Base-by-base conservation (phyloP, 345 rosid genomes). In the Eucalyptus pauciflora region DNA sequence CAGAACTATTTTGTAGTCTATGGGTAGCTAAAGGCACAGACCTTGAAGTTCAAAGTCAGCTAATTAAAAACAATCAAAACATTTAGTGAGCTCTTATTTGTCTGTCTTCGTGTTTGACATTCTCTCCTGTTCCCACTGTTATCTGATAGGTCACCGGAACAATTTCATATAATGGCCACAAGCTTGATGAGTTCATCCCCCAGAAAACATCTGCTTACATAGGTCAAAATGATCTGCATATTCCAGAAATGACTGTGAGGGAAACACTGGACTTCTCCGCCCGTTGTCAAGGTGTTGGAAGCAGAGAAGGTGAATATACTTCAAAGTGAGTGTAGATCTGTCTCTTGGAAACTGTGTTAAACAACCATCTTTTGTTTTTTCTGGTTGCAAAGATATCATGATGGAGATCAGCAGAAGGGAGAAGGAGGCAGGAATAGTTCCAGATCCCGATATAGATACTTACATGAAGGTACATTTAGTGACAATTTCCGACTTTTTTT, bases 401-500 rank as follows among this genome's bases (percentile, higher is more conserved):
- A 64, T 86, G 90, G 94, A 94, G 88, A 90, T 93, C 29, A 90
- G 90, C 52, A 93, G 89, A 88, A 92, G 93, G 60, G 96, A 94
- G 91, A 94, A 91, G 86, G 90, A 90, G 88, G 93, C 91, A 60
- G 94, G 93, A 52, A 92, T 93, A 43, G 24, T 93, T 50, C 94
- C 94, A 8, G 93, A 93, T 87, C 93, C 92, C 13, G 92, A 92
- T 48, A 89, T 92, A 54, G 94, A 94, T 81, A 88, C 92, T 46
- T 94, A 92, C 88, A 92, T 94, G 93, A 93, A 93, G 95, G 94
- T 94, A 80, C 27, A 27, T 87, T 85, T 4, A 25, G 31, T 85
- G 50, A 46, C 56, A 85, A 13, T 64, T 14, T 64, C 76, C 37
- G n/a, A 29, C 76, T 25, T 85, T 24, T 24, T 20, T 85, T 87